These are phyloP conservation scores for Sphagnum fallax DNA, from an alignment of 228 moss, liverwort and hornwort species.

Conservation along the genomic window DNA sequence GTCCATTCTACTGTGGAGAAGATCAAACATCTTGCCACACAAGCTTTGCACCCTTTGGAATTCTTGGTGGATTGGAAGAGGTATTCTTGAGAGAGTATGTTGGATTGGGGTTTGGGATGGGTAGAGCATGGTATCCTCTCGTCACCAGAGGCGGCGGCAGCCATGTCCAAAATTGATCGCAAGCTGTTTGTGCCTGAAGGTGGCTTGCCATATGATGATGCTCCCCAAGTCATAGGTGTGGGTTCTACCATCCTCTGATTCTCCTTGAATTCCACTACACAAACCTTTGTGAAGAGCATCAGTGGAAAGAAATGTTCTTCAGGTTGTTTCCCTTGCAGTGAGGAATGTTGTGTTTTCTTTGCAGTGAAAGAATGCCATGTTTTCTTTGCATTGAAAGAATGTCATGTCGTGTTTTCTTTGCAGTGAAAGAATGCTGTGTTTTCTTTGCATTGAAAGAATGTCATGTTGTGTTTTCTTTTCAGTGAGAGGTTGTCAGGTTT, in stretches of 20 bases:
- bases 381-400: background rate
- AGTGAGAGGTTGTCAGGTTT: background rate
- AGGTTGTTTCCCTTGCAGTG: background rate
- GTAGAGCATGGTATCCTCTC: slow-evolving; percentile 43
- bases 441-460: background rate
- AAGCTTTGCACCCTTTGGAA: background rate
- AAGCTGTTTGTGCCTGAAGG: slow-evolving; percentile 40
- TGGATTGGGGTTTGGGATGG: too few species aligned
- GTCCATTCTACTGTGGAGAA: background rate
- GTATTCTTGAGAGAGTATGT: background rate
- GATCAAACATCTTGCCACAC: background rate
- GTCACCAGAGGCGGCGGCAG: slow-evolving; percentile 41
- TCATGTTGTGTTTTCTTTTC: background rate
- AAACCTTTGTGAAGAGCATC: background rate
- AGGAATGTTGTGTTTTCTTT: background rate
- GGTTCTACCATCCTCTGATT: background rate
- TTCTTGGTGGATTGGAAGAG: background rate
- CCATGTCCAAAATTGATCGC: slow-evolving; percentile 51
- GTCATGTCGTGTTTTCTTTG: background rate
- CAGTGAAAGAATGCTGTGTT: background rate
- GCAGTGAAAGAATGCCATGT: background rate
- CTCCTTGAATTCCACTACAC: background rate
- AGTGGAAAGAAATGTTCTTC: background rate
- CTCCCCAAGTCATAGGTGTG: slow-evolving; percentile 51
- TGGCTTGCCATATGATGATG: slow-evolving; percentile 41